Base-by-base conservation (phyloP, 2,329 filamentous ascomycete species). In the Chaetothyriales sp. region DNA sequence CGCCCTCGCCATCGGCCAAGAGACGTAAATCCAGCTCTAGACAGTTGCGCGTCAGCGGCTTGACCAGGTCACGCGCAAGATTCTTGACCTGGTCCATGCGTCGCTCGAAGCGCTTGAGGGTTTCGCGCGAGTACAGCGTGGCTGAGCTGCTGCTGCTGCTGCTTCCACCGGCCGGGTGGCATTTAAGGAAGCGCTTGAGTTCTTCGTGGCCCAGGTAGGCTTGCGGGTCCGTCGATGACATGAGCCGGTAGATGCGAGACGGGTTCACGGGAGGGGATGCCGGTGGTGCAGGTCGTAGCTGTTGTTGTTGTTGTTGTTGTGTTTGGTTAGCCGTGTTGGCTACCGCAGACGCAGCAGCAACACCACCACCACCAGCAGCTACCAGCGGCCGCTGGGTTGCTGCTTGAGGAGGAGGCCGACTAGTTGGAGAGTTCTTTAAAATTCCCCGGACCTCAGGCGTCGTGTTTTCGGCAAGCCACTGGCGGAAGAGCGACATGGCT, bases 391-490 rank as follows among this genome's bases (percentile, higher is more conserved):
- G n/a, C 3, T 3, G 3, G 10, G 52, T 47, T 32, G 51, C 50
- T 45, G 49, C 55, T 45, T 49, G 55, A 7, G 51, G 49, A 6
- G 57, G 54, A 18, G n/a, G n/a, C n/a, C 53, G 47, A 6, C 55
- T 52, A 22, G 12, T 58, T 52, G 48, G 47, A 51, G 47, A 48
- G 26, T 59, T 67, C 55, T 70, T 66, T 58, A 70, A 56, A 54
- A 73, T 67, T 2, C 76, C 72, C 0, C 74, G 67, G 0, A 79
- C 79, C 2, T 82, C 76, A 0, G 86, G 83, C 1, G 85, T 83
- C 3, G 86, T 94, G 65, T 88, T 90, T 61, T 95, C 89, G 3
- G 87, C 86, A 5, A 95, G 74, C 88, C 89, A 95, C 66, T 95
- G 87, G 2, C 90, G 78, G 68, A 95, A 96, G 10, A 95, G 72